Conservation (phyloP, 1,139 yeast genomes). For the Insectozyma bohioensis region DNA sequence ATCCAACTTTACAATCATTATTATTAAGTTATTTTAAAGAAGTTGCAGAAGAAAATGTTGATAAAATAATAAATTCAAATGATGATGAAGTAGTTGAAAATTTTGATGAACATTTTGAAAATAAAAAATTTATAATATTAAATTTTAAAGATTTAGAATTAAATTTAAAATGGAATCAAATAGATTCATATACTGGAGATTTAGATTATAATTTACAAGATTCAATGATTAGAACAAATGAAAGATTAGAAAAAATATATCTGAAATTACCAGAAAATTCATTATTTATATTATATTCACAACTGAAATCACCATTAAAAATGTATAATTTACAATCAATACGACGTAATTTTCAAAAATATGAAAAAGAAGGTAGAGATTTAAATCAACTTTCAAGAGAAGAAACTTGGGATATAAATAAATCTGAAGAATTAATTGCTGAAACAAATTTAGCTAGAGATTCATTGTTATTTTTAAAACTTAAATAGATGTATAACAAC, state of each 20-base stretch:
- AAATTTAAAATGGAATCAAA: slow-evolving; percentile 27
- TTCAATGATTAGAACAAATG: slow-evolving; percentile 35
- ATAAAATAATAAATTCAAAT: slow-evolving; percentile 39
- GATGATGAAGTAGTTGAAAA: slow-evolving; percentile 60
- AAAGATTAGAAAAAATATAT: slow-evolving; percentile 50
- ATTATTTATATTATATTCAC: slow-evolving; percentile 59
- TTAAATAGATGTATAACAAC: too few relatives aligned
- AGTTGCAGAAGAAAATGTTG: slow-evolving; percentile 20
- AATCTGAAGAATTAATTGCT: slow-evolving; percentile 37
- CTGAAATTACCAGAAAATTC: slow-evolving; percentile 57
- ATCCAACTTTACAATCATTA: slow-evolving; percentile 34
- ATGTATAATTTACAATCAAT: slow-evolving; percentile 48
- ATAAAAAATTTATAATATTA: slow-evolving; percentile 50
- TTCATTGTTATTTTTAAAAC: slow-evolving; percentile 52
- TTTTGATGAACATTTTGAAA: slow-evolving; percentile 30
- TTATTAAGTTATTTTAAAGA: slow-evolving; percentile 34
- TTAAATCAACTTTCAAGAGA: slow-evolving; percentile 43
- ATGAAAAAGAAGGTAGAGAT: slow-evolving; percentile 38
- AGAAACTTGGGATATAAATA: slow-evolving; percentile 52
- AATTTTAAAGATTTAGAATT: slow-evolving; percentile 62
- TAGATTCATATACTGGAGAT: slow-evolving; percentile 22
- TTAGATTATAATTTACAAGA: slow-evolving; percentile 16
- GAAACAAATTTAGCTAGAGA: slow-evolving; percentile 53
- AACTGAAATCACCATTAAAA: slow-evolving; percentile 59
- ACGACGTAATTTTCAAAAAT: slow-evolving; percentile 21